These are phyloP conservation scores for Alternaria ethzedia DNA, from an alignment of 2,329 filamentous ascomycete genomes.

Conservation along the genomic window DNA sequence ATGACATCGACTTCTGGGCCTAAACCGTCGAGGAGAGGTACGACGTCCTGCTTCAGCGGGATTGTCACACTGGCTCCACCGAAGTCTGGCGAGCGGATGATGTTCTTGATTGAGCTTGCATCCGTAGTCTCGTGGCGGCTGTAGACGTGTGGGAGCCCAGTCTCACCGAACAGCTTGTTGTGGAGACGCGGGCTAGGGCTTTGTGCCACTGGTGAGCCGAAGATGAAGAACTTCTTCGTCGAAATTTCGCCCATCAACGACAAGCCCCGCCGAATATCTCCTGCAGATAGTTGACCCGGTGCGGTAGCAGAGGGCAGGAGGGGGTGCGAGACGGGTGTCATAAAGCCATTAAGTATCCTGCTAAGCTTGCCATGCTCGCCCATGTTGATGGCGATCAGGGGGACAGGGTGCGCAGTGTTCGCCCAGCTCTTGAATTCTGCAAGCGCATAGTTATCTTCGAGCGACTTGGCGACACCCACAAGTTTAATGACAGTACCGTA, in stretches of 20 bases:
- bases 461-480: conserved; percentile 75
- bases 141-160: conserved; percentile 87
- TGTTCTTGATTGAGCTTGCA: conserved; percentile 62
- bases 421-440: conserved; percentile 82
- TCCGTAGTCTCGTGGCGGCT: conserved; percentile 74
- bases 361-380: conserved; percentile 85
- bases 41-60: conserved; percentile 88
- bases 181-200: conserved; percentile 90
- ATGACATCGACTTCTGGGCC: conserved; percentile 80
- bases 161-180: conserved; percentile 78
- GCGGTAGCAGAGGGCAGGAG: conserved; percentile 90
- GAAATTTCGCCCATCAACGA: conserved; percentile 80
- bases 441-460: conserved; percentile 88
- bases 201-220: conserved; percentile 81
- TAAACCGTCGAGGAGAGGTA: conserved; percentile 78
- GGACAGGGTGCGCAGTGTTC: conserved; percentile 73
- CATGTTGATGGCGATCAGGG: conserved; percentile 96
- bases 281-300: conserved; percentile 88
- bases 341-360: conserved; percentile 86
- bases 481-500: conserved; percentile 95
- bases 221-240: conserved; percentile 80
- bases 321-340: conserved; percentile 93
- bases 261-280: conserved; percentile 82
- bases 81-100: conserved; percentile 76
- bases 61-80: conserved; percentile 96